Evolutionary conservation across 2,329 filamentous ascomycete species (phyloP).

Genomic region (Aureobasidium zeae): DNA sequence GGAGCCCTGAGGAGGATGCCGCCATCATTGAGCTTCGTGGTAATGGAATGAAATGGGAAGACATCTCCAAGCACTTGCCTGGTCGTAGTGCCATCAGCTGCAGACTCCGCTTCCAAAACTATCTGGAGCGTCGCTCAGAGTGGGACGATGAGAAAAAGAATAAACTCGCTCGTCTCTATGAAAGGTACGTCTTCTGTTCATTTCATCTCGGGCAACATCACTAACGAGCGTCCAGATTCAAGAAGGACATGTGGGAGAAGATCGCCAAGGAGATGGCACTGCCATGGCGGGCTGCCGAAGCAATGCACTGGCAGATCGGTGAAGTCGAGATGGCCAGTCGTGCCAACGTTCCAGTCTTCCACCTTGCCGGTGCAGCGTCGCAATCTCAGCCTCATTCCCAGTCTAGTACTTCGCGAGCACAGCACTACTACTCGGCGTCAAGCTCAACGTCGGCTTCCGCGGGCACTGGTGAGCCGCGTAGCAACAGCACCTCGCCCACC

Average conservation of each 20-base stretch:
- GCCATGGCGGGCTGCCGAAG: conserved; percentile 90
- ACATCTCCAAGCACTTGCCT: conserved; percentile 84
- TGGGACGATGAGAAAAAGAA: conserved; percentile 99
- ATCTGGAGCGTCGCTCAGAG: conserved; percentile 81
- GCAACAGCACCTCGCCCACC: conserved; percentile 7
- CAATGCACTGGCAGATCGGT: conserved; percentile 96
- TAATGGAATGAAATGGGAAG: conserved; percentile 96
- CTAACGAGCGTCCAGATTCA: conserved; percentile 56
- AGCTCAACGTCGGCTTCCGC: conserved; percentile 7
- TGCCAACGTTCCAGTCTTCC: conserved; percentile 80
- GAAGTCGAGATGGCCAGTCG: conserved; percentile 89
- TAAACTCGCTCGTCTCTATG: conserved; percentile 87
- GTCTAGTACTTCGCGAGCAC: conserved; percentile 11
- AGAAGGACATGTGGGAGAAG: conserved; percentile 95
- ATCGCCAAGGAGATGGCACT: conserved; percentile 91
- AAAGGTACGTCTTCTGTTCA: conserved; percentile 56
- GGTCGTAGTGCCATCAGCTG: conserved; percentile 91
- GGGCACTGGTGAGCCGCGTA: conserved; percentile 1
- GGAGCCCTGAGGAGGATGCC: conserved; percentile 89
- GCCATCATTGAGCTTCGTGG: conserved; percentile 86
- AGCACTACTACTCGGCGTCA: conserved; percentile 15
- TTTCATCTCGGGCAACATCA: neutral
- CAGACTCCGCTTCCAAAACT: conserved; percentile 92
- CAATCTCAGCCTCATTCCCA: conserved; percentile 18
- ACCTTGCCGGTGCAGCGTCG: conserved; percentile 33